Evolutionary conservation across 75 land plant genomes (phyloP), one percentile per base, ranked within the genome.

Genomic region (Cunninghamia lanceolata): DNA sequence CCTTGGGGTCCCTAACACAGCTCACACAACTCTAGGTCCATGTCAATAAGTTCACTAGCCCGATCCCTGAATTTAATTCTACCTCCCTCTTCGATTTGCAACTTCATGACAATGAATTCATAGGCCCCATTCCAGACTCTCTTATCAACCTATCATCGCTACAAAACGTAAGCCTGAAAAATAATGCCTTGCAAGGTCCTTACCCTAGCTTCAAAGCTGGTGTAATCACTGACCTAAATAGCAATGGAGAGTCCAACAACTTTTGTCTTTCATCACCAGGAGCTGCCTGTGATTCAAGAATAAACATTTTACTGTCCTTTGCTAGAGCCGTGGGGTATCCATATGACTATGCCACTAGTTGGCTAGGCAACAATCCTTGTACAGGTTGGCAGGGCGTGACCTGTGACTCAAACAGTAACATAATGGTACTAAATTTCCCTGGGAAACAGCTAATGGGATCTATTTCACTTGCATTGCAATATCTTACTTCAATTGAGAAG

Each of bases 311-410:
- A 63, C 89, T 96, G 8, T 79, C 90, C 0, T 82, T 93, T 66
- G 86, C 85, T 0, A 83, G 84, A 45, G 68, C 88, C 1, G 56
- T 94, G 68, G 84, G 89, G 21, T 95, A 92, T 73, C 95, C 96
- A 16, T 82, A 3, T 38, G 82, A 11, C 2, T 85, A 93, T 63
- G 92, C 92, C 3, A 63, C 87, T 17, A 86, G 68, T 73, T 96
- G 98, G 98, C 85, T 74, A 40, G 98, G 98, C 15, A 95, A 96
- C 84, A 88, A 93, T 84, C 96, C 98, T 9, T 96, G 98, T 88
- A 30, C 9, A 4, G 17, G 14, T 1, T 96, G 96, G 96, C 52
- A 46, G 25, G 94, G 93, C 32, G 85, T 96, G 7, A 66, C 82
- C n/a, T 96, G 98, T n/a, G n/a, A n/a, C 78, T 75, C 70, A 47